Evolutionary conservation across 352 stramenopile genomes (phyloP).

Genomic region (Salisapilia sapeloensis): DNA sequence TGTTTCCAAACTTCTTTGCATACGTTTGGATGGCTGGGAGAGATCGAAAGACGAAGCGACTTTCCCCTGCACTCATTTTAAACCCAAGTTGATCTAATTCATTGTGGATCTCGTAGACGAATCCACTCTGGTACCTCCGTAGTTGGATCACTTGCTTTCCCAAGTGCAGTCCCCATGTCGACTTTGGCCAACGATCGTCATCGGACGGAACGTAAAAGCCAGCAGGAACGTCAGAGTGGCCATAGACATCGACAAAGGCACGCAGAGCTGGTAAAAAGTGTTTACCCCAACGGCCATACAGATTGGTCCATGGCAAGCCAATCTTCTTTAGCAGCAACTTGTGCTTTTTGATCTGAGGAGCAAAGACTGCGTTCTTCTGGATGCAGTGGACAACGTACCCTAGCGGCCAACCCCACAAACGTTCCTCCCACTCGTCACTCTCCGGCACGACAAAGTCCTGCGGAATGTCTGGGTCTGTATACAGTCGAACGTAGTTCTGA

Average conservation of each 20-base stretch:
- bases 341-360: slow-evolving; percentile 11
- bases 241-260: slow-evolving; percentile 42
- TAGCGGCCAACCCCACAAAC: slow-evolving; percentile 16
- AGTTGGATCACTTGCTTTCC: slow-evolving; percentile 66
- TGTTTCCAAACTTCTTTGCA: slow-evolving; percentile 68
- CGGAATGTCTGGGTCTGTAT: slow-evolving; percentile 16
- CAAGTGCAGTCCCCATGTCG: slow-evolving; percentile 62
- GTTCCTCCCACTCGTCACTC: slow-evolving; percentile 22
- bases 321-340: slow-evolving; percentile 9
- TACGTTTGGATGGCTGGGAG: slow-evolving; percentile 68
- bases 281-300: slow-evolving; percentile 14
- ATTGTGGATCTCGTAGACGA: slow-evolving; percentile 27
- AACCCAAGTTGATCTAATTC: slow-evolving; percentile 49
- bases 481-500: slow-evolving; percentile 8
- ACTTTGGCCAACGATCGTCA: slow-evolving; percentile 47
- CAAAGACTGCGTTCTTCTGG: slow-evolving; percentile 20
- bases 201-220: slow-evolving; percentile 38
- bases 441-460: slow-evolving; percentile 34
- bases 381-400: slow-evolving; percentile 40
- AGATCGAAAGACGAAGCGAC: slow-evolving; percentile 15
- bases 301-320: slow-evolving; percentile 32
- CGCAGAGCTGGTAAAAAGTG: slow-evolving; percentile 7
- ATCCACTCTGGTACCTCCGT: slow-evolving; percentile 14
- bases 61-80: slow-evolving; percentile 45
- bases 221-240: slow-evolving; percentile 58